These are phyloP conservation scores for Trichoderma hamatum DNA, from an alignment of 2,329 filamentous ascomycete species.

Conservation along the genomic window DNA sequence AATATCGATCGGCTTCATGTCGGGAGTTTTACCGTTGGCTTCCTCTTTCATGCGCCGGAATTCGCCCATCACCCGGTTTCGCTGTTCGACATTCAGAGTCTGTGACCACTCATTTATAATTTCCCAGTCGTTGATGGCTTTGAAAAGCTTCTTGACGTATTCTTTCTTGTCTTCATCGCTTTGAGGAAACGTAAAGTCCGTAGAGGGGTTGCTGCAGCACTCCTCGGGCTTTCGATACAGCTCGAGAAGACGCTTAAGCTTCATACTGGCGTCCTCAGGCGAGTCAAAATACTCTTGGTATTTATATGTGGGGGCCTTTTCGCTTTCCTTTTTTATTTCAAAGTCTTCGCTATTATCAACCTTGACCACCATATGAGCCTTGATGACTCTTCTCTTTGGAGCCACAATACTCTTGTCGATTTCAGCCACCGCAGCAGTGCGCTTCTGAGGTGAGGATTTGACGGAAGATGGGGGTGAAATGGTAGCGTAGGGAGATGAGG, in stretches of 20 bases:
- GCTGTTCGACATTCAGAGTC: slow-evolving; percentile 22
- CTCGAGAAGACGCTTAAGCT: slow-evolving; percentile 18
- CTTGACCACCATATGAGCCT: slow-evolving; percentile 24
- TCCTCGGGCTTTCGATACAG: slow-evolving; percentile 30
- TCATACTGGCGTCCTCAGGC: slow-evolving; percentile 15
- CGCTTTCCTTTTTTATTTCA: slow-evolving; percentile 22
- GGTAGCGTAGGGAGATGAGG: background rate
- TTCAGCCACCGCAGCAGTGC: background rate
- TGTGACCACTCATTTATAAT: slow-evolving; percentile 34
- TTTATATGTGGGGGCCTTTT: slow-evolving; percentile 14
- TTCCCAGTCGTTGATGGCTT: slow-evolving; percentile 35
- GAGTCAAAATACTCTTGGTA: slow-evolving; percentile 26
- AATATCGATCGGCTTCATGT: background rate
- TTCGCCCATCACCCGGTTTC: slow-evolving; percentile 24
- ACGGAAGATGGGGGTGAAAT: slow-evolving; percentile 11
- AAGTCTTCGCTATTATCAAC: slow-evolving; percentile 27
- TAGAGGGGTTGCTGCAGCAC: slow-evolving; percentile 27
- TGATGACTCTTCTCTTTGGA: slow-evolving; percentile 26
- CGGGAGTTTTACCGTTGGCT: background rate
- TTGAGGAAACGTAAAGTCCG: slow-evolving; percentile 29
- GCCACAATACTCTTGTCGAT: slow-evolving; percentile 12
- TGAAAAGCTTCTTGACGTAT: slow-evolving; percentile 30
- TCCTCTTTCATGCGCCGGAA: background rate
- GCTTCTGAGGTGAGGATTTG: slow-evolving; percentile 7
- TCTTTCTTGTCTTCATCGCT: slow-evolving; percentile 24